phyloP scores from a whole-genome alignment of 305 asterid genomes.

The Fraxinus paxiana region DNA sequence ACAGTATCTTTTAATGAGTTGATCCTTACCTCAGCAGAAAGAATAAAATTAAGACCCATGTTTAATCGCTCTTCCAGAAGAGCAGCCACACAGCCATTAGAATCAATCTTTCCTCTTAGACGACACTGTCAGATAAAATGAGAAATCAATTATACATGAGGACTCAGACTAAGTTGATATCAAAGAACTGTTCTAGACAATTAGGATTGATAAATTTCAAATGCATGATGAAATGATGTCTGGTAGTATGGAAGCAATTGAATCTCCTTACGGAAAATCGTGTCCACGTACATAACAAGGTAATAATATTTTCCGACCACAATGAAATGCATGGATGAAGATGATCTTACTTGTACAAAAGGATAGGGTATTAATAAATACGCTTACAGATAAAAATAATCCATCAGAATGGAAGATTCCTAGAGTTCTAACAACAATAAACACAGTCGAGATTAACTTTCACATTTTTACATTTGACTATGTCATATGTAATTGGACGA shows the following conservation, averaged over 20 bases:
- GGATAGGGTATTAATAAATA: not conserved
- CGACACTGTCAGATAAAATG: conserved; percentile 58
- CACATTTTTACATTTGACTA: not conserved
- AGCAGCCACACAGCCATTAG: conserved; percentile 75
- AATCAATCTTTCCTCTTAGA: conserved; percentile 87
- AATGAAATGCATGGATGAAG: not conserved
- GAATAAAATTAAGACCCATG: conserved; percentile 11
- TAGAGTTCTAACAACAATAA: not conserved
- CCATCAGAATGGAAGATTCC: not conserved
- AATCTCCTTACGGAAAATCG: not conserved
- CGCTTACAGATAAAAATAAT: not conserved
- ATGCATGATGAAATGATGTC: not conserved
- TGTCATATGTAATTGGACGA: not conserved
- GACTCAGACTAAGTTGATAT: not conserved
- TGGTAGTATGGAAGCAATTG: not conserved
- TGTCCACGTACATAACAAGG: not conserved
- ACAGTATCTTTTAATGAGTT: not conserved
- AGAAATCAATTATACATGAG: not conserved
- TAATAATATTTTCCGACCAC: not conserved
- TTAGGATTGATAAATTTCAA: not conserved
- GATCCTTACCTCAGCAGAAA: conserved; percentile 81
- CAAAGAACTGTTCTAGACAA: not conserved
- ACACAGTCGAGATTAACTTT: not conserved
- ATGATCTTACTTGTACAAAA: not conserved
- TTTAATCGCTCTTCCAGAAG: conserved; percentile 63